These are phyloP conservation scores for Apocynum venetum DNA, from an alignment of 257 asterid genomes.

Conservation along the genomic window DNA sequence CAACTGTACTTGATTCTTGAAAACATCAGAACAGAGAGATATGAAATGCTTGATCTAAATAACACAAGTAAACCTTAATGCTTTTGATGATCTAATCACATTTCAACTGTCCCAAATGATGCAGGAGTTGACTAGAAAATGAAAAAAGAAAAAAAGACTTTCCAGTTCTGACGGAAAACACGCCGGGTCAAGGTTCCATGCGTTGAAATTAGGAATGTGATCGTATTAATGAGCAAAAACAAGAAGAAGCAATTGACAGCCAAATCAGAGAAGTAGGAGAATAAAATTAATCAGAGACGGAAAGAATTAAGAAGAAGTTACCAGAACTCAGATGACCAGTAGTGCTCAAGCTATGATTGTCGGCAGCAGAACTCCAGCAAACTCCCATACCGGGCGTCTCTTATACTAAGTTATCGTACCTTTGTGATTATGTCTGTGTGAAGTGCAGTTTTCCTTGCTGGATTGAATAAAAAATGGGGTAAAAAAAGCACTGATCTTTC, in stretches of 20 bases:
- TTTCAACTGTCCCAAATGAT: not conserved
- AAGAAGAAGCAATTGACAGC: too few species aligned
- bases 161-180: not conserved
- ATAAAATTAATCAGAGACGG: not conserved
- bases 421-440: not conserved
- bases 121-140: not conserved
- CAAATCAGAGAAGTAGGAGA: not conserved
- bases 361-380: constrained; percentile 23
- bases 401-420: not conserved
- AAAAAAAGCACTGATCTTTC: not conserved
- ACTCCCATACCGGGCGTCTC: constrained; percentile 17
- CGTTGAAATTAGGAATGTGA: not conserved
- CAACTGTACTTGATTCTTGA: not conserved
- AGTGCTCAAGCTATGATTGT: constrained; percentile 7
- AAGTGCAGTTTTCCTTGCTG: not conserved
- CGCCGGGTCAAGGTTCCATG: not conserved
- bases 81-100: not conserved
- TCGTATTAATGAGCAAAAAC: not conserved
- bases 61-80: not conserved
- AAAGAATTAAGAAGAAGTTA: not conserved
- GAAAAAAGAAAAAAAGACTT: not conserved
- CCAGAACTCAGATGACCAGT: constrained; percentile 24
- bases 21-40: not conserved
- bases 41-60: not conserved
- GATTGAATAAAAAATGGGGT: not conserved